A percentile compares a stretch with the other conserved stretches of the same genome.
Conservation (phyloP, 2,329 filamentous ascomycete genomes). For the Beauveria caledonica region DNA sequence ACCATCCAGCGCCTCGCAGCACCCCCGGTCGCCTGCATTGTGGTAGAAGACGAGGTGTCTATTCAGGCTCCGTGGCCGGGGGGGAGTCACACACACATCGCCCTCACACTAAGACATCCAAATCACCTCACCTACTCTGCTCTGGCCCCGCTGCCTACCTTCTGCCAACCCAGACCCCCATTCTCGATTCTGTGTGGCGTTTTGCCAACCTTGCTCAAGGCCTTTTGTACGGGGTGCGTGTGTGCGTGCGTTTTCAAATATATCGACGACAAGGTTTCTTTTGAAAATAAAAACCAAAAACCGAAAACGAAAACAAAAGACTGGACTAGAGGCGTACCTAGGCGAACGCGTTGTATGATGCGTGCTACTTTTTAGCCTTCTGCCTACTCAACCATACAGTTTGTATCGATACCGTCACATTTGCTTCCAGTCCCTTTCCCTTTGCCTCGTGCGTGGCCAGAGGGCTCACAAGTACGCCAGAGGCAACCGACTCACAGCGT, state of each 20-base stretch:
- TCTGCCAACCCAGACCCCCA: not conserved
- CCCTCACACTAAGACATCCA: conserved; percentile 1
- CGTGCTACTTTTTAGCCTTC: not conserved
- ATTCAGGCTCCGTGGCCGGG: not conserved
- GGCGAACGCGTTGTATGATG: not conserved
- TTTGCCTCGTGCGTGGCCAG: not conserved
- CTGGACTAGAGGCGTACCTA: too few species aligned
- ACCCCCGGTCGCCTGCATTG: not conserved
- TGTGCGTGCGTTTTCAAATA: not conserved
- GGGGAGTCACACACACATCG: not conserved
- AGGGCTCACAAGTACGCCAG: not conserved
- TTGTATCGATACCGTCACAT: not conserved
- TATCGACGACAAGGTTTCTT: not conserved
- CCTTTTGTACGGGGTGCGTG: too few species aligned
- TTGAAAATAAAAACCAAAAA: not conserved
- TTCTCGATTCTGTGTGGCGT: not conserved
- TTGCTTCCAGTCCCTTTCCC: not conserved
- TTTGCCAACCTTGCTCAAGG: too few species aligned
- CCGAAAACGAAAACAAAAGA: too few species aligned
- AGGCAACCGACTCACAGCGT: not conserved
- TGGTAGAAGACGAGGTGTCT: not conserved
- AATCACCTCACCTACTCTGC: not conserved
- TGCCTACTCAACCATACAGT: not conserved
- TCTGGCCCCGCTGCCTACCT: not conserved
- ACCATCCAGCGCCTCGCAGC: not conserved